Conservation (phyloP, 108 stramenopile species). For the Stephanodiscus triporus region DNA sequence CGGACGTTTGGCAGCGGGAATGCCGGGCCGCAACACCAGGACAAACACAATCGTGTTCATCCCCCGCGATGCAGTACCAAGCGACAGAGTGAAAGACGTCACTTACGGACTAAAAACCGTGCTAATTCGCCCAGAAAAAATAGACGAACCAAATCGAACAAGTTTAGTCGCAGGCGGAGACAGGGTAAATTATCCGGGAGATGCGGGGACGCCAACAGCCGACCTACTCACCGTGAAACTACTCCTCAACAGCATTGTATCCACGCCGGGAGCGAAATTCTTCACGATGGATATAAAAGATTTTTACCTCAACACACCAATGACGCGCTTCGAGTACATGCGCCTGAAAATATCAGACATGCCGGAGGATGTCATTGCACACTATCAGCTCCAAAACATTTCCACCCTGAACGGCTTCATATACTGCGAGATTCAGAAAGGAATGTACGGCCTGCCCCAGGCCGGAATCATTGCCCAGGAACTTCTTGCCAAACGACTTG, state of each 20-base stretch:
- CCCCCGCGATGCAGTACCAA: neutral
- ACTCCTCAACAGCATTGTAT: neutral
- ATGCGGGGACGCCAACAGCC: too few species aligned
- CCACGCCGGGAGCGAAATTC: slow-evolving; percentile 17
- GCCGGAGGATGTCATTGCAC: slow-evolving; percentile 39
- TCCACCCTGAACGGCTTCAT: slow-evolving; percentile 9
- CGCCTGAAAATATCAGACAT: slow-evolving; percentile 14
- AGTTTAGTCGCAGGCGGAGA: too few species aligned
- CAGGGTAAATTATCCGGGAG: too few species aligned
- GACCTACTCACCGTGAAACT: too few species aligned
- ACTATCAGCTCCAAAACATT: slow-evolving; percentile 33
- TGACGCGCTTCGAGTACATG: slow-evolving; percentile 47
- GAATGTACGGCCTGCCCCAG: slow-evolving; percentile 64
- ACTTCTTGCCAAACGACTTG: neutral
- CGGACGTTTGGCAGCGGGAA: too few species aligned
- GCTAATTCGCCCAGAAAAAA: too few species aligned
- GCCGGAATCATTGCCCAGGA: slow-evolving; percentile 46
- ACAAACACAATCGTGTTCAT: too few species aligned
- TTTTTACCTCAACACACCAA: slow-evolving; percentile 53
- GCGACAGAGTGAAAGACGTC: neutral
- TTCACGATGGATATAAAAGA: slow-evolving; percentile 47
- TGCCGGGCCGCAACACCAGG: too few species aligned
- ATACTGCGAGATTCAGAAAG: slow-evolving; percentile 23
- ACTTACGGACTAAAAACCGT: neutral
- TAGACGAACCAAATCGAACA: too few species aligned